Base-by-base conservation (phyloP, 169 alveolate genomes). In the Amoebophrya sp. region DNA sequence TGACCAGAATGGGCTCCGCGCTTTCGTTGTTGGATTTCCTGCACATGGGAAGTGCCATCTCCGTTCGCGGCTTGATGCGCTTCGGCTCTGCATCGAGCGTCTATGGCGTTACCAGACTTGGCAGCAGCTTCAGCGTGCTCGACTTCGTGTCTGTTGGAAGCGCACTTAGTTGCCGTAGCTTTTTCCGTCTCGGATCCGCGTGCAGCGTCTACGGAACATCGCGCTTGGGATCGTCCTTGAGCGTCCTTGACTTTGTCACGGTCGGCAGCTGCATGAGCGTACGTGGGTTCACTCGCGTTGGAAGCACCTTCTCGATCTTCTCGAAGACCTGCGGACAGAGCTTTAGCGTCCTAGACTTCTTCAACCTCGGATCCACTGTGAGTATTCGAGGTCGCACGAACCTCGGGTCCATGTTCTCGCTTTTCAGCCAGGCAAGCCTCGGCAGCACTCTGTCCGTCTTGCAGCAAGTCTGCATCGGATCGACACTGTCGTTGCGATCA, bases 101-200 rank as follows among this genome's bases (percentile, higher is more conserved):
- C 14, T 91, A 65, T 2, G 94, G 93, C 78, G 0, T 91, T 23
- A 54, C 54, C 12, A 36, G 89, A 0, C 29, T 55, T 10, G 94
- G 92, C 77, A 26, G 54, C 36, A 14, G 91, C 29, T 55, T 47
- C 0, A 65, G 39, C 39, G 92, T 47, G 6, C 89, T 41, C 55
- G 94, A 92, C 47, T 41, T 38, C 40, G 78, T 83, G 47, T 33
- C 78, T 40, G n/a, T 41, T 23, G 94, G 91, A 40, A 33, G 89
- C 24, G 78, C 89, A 2, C 33, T n/a, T 83, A 38, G 91, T 24
- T 18, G 34, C 55, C 89, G 92, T 38, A 41, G 91, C 41, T 55
- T 36, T 39, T 29, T 89, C 41, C 83, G 90, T 29, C 26, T 33
- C 55, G 94, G 83, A 0, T 23, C 76, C 38, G 0, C 54, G 47